Base-by-base conservation (phyloP, 1,139 yeast genomes). In the Fermentozyma sake region DNA sequence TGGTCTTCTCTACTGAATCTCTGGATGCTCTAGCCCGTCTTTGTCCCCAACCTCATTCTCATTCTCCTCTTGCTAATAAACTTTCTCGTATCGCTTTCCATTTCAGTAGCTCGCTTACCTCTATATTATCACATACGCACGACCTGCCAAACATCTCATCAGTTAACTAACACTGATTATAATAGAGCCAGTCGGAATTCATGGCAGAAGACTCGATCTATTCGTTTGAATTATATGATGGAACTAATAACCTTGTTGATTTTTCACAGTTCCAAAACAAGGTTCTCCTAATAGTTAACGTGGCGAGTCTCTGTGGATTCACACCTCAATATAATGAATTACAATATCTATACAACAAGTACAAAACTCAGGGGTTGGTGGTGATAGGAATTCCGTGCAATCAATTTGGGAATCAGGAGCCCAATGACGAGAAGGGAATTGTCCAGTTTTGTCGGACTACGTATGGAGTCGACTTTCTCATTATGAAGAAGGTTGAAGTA, bases 381-480 rank as follows among this genome's bases (percentile, higher is more conserved):
- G 50, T 67, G 0, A 28, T 67, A 22, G 72, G 61, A 4, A 64
- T 65, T 38, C 73, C 73, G 0, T 61, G 70, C 35, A 62, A 63
- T 37, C 73, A 66, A 36, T 67, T 67, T 36, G 54, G 43, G 26
- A 28, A 31, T 22, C 50, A 91, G 59, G 97, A 91, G 52, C 96
- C 96, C 7, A 80, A 80, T 7, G 52, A 74, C 6, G 79, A 76
- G 26, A 72, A 67, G 29, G 78, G 81, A 44, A 81, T 87, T 35
- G 74, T 72, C 16, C 49, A 60, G 26, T 77, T 77, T 54, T 82
- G 93, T 47, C 68, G 75, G 32, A 42, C 68, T 33, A 76, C 76
- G 51, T 91, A 74, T 50, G 87, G 89, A 31, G 68, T 63, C 2
- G 47, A 55, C 3, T 67, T 61, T 35, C 70, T 68, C 3, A 55